Conservation (phyloP, 305 asterid species). For the Solanum hybrid region DNA sequence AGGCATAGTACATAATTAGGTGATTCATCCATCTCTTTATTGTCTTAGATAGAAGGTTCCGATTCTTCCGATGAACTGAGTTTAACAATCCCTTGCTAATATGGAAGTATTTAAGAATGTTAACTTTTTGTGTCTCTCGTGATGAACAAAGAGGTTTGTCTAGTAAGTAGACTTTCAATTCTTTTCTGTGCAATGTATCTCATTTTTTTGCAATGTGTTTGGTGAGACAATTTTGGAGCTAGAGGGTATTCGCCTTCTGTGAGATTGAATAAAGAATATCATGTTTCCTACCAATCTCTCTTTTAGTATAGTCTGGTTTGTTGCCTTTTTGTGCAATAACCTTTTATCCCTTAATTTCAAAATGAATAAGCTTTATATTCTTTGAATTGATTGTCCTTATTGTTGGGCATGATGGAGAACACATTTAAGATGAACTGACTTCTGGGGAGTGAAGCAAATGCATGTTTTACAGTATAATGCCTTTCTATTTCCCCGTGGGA, state of each 20-base stretch:
- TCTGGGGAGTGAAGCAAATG: neutral
- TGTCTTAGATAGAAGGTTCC: neutral
- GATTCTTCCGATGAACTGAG: neutral
- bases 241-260: neutral
- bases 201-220: neutral
- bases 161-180: neutral
- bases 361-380: neutral
- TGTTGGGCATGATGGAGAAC: neutral
- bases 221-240: neutral
- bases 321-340: neutral
- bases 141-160: neutral
- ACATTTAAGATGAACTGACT: slow-evolving; percentile 2
- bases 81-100: neutral
- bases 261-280: neutral
- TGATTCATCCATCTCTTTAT: neutral
- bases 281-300: neutral
- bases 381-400: neutral
- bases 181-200: neutral
- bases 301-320: neutral
- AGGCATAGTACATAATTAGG: neutral
- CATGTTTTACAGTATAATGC: neutral
- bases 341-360: neutral
- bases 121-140: neutral
- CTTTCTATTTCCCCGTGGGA: slow-evolving; percentile 7
- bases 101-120: neutral